Base-by-base conservation (phyloP, 1,139 yeast genomes). In the Hyphopichia buzzinii region DNA sequence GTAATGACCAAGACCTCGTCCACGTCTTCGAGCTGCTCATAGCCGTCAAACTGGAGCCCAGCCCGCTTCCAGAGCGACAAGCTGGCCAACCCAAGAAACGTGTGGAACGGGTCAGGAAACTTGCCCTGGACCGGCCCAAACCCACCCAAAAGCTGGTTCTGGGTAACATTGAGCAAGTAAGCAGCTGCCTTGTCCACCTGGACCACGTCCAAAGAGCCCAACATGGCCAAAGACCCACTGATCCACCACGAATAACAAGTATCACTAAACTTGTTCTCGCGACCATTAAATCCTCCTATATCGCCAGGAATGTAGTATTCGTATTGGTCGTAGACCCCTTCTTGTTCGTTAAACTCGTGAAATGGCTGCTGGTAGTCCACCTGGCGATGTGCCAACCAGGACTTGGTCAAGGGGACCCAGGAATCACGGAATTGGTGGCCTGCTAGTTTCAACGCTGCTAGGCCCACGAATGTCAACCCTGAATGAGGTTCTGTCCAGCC, bases 161-260 rank as follows among this genome's bases (percentile, higher is more conserved):
- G 95, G 1, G 94, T 82, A 17, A 62, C 55, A 1, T 59, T 46
- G n/a, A 85, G 50, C 17, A 92, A 60, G 50, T 73, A 89, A 3
- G 54, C 46, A 6, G 54, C 49, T 2, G 77, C 73, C 3, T 55
- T 53, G 0, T 54, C 52, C 1, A 48, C 34, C 39, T 81, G 70
- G 1, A 77, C 50, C 13, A 79, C 53, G 1, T 48, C 41, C 38
- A 53, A 48, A 1, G 38, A 34, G 13, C 50, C 54, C 24, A 81
- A 57, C 32, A 83, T 43, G 2, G 55, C 54, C 40, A 89, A 62
- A 8, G 88, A 68, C 2, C 79, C 94, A 8, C 80, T 57, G 33
- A 80, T 77, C 98, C 98, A 92, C 74, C 90, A 92, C 7, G 87
- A 77, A 57, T 92, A 92, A 62, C 98, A 92, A 0, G 96, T 85